Evolutionary conservation across 306 rosid genomes (phyloP), one percentile per base, ranked within the genome.

Genomic region (Erythrophleum fordii): DNA sequence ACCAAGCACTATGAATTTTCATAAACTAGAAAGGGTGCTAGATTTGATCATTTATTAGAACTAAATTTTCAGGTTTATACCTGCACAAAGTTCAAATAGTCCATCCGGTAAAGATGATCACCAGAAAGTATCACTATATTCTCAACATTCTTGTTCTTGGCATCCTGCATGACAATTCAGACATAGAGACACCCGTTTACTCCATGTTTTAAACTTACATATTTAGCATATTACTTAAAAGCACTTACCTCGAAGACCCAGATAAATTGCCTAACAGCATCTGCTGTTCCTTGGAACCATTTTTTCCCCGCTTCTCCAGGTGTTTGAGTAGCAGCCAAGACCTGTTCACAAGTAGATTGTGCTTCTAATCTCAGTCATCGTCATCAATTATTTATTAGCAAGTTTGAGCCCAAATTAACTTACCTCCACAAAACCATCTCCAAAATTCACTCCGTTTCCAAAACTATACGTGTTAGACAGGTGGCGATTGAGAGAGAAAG

Each of bases 221-320:
- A 31, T 31, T 31, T 1, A 31, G 34, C 34, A 31, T 31, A 31
- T 31, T 1, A 31, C 34, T 31, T 31, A 31, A 31, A 80, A n/a
- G 26, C 58, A 72, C 85, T 66, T 69, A 94, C 98, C 97, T 92
- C 97, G 84, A 94, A 94, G 51, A 94, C 96, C 98, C 98, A 94
- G 65, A 77, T 70, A 68, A 94, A 94, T 87, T 91, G 97, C 86
- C 98, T 91, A 62, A 94, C 98, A 62, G 97, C 98, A 86, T 94
- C 98, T 11, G 98, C 97, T 62, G 98, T 94, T 58, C 98, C 97
- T 78, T 94, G 97, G 82, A 92, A 94, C 98, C 98, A 94, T 79
- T 46, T 92, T 65, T 90, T 94, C 81, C 98, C 98, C 14, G 95
- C 70, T 77, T 90, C 95, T 74, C 98, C 98, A 1, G 96, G 86